A percentile compares a stretch with the other conserved stretches of the same genome.
These are phyloP conservation scores for Ganoderma sinense DNA, from an alignment of 1,284 basidiomycete species.

Conservation along the genomic window DNA sequence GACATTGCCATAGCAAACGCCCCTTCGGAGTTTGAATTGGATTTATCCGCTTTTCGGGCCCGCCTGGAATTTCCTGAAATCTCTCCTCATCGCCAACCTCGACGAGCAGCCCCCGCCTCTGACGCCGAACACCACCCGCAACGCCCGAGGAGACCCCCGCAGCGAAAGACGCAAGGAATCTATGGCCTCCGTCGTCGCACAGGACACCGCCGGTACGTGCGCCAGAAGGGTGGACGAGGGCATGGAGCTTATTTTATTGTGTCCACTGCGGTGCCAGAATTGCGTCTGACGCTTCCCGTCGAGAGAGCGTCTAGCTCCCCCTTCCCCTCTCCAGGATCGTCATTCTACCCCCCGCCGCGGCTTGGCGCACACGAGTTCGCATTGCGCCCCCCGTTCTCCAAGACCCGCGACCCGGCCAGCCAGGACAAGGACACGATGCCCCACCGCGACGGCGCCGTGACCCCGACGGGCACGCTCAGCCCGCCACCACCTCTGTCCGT, in stretches of 20 bases:
- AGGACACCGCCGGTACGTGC: conserved; percentile 27
- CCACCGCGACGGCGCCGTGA: conserved; percentile 34
- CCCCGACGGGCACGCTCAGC: conserved; percentile 29
- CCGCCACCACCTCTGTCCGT: conserved; percentile 24
- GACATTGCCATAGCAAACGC: conserved; percentile 32
- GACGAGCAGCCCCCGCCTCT: conserved; percentile 23
- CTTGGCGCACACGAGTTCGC: conserved; percentile 73
- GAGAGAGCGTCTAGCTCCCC: conserved; percentile 59
- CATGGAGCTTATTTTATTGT: conserved; percentile 29
- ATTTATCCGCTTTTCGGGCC: conserved; percentile 21
- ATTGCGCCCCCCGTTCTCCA: conserved; percentile 48
- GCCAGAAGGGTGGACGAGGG: conserved; percentile 7
- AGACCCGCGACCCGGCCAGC: conserved; percentile 14
- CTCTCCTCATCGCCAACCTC: conserved; percentile 32
- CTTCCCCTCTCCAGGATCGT: conserved; percentile 72
- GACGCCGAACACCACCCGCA: conserved; percentile 10
- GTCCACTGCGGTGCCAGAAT: conserved; percentile 33
- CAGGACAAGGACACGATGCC: conserved; percentile 12
- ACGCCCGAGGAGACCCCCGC: not conserved
- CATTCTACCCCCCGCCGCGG: conserved; percentile 70
- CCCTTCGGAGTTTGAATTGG: conserved; percentile 32
- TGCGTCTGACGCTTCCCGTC: conserved; percentile 53
- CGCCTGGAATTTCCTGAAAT: conserved; percentile 28
- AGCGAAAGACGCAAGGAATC: conserved; percentile 7
- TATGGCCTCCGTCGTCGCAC: conserved; percentile 31